These are phyloP conservation scores for Puccinia horiana DNA, from an alignment of 1,284 basidiomycete species.

Conservation along the genomic window DNA sequence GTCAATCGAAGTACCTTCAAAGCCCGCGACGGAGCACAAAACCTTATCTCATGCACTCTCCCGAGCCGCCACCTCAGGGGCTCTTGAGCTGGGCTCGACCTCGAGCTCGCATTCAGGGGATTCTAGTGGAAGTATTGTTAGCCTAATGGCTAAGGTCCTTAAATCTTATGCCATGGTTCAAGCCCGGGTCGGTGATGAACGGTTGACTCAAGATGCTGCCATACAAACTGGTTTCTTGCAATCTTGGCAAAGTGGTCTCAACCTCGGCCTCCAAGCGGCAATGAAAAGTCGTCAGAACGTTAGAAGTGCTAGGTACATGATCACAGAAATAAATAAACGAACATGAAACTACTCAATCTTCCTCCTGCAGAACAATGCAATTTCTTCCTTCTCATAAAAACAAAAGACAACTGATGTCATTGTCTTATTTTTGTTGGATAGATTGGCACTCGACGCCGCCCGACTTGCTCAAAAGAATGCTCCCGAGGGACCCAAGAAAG, in stretches of 20 bases:
- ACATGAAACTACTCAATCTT: background rate
- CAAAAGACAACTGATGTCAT: slow-evolving; percentile 1
- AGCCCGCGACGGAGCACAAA: slow-evolving; percentile 72
- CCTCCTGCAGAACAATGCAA: background rate
- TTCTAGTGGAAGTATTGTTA: slow-evolving; percentile 63
- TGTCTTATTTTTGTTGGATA: background rate
- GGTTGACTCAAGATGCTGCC: slow-evolving; percentile 76
- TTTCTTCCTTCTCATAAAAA: background rate
- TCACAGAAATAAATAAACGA: background rate
- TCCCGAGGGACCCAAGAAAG: slow-evolving; percentile 51
- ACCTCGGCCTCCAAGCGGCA: slow-evolving; percentile 76
- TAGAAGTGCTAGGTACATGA: slow-evolving; percentile 67
- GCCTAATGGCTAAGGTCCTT: slow-evolving; percentile 75
- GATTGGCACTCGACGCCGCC: slow-evolving; percentile 72
- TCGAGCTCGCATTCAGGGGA: slow-evolving; percentile 40
- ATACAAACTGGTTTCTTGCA: slow-evolving; percentile 76
- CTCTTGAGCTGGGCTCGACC: slow-evolving; percentile 62
- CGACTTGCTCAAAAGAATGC: slow-evolving; percentile 64
- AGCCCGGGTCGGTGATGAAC: slow-evolving; percentile 82
- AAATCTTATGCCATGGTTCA: slow-evolving; percentile 77
- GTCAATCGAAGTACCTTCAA: slow-evolving; percentile 57
- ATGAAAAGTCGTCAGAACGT: slow-evolving; percentile 89
- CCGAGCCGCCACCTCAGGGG: slow-evolving; percentile 74
- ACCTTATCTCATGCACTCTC: slow-evolving; percentile 91
- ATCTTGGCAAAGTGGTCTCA: slow-evolving; percentile 87